Base-by-base conservation (phyloP, 1,284 basidiomycete genomes). In the Cystobasidium slooffiae region DNA sequence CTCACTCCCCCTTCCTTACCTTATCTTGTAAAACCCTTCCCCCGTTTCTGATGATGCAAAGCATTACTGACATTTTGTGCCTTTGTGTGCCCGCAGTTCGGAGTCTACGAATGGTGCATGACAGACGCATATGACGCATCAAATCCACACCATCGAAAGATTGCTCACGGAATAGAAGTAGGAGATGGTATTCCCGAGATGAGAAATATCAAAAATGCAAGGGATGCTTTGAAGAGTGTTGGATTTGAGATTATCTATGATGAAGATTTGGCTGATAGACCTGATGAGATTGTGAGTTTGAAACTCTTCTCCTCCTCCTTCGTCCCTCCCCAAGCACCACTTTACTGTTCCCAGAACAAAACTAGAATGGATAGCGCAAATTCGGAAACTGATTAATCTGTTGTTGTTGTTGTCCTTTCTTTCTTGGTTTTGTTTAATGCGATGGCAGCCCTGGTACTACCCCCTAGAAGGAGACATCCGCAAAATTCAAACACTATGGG, bases 61-160 rank as follows among this genome's bases (percentile, higher is more conserved):
- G 10, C 37, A 9, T 10, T 61, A 39, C 47, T 70, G 47, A 68
- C 51, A 20, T 44, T 20, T 20, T 37, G 12, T 18, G 14, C 51
- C 3, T 10, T 18, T 49, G 20, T 5, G 1, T 31, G 31, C 31
- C 5, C 5, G 31, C 75, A 94, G 91, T 97, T 97, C 83, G 95
- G 94, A 82, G 90, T 97, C 56, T 98, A 98, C 84, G 96, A 98
- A 82, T 99, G 96, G 96, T 91, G 90, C 84, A 97, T 99, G 95
- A 98, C 96, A 61, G 95, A 98, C 83, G 83, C 83, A 10, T 99
- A 93, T 91, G 92, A 99, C 82, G 86, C 92, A 1, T 88, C 89
- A 14, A 91, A 88, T 83, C 75, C 94, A 18, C 84, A 88, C 77
- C 96, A 99, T 88, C 95, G 95, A 85, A 88, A 88, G 74, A 89